Evolutionary conservation across 1,139 yeast genomes (phyloP).

Genomic region (Suhomyces yuchorum): DNA sequence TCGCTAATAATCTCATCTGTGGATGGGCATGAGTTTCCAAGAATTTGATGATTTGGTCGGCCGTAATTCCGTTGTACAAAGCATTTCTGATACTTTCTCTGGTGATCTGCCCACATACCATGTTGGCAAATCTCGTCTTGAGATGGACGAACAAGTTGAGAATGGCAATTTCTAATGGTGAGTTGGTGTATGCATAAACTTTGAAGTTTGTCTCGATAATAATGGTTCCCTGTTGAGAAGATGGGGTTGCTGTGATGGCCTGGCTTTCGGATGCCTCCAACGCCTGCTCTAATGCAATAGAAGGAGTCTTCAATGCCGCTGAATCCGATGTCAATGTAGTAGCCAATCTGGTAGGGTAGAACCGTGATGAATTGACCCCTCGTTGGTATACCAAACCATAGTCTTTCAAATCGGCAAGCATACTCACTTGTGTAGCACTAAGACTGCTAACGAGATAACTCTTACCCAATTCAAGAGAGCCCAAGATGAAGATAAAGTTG

Average conservation of each 20-base stretch:
- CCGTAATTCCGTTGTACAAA: constrained; percentile 83
- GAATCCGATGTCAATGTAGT: constrained; percentile 89
- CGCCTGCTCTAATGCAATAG: constrained; percentile 68
- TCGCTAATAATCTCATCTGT: constrained; percentile 77
- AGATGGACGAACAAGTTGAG: constrained; percentile 84
- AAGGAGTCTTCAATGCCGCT: constrained; percentile 65
- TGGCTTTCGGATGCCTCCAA: constrained; percentile 41
- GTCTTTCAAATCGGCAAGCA: constrained; percentile 88
- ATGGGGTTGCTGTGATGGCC: constrained; percentile 13
- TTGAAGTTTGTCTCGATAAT: constrained; percentile 94
- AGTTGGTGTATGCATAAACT: constrained; percentile 89
- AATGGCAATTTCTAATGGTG: constrained; percentile 94
- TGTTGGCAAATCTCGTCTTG: constrained; percentile 80
- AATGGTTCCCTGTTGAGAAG: constrained; percentile 58
- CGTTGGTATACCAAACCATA: constrained; percentile 89
- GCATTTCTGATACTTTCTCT: constrained; percentile 90
- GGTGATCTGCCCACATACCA: constrained; percentile 92
- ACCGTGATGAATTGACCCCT: constrained; percentile 58
- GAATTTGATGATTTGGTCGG: constrained; percentile 90
- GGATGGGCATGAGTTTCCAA: constrained; percentile 93
- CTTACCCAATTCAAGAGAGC: constrained; percentile 87
- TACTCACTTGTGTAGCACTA: constrained; percentile 77
- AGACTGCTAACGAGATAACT: constrained; percentile 74
- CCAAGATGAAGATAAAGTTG: constrained; percentile 89
- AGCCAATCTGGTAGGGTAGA: constrained; percentile 90